Evolutionary conservation across 2,329 filamentous ascomycete species (phyloP).

Genomic region (Exophiala viscosa): DNA sequence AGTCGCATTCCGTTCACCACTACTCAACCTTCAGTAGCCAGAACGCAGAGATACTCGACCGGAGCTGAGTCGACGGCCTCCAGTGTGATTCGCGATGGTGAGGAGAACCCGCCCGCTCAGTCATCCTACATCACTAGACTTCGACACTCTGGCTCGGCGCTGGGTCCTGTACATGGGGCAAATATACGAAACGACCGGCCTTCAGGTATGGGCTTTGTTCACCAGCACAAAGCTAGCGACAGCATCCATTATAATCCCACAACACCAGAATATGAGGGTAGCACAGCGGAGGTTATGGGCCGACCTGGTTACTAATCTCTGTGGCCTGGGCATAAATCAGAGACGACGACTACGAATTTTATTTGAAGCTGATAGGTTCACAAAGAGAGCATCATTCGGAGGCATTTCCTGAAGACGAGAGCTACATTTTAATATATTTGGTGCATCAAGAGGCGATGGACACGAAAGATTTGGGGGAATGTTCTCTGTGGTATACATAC

Average conservation of each 20-base stretch:
- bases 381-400: too few species aligned
- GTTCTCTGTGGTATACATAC: too few species aligned
- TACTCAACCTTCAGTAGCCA: conserved; percentile 10
- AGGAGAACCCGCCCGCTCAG: conserved; percentile 27
- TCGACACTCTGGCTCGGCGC: conserved; percentile 31
- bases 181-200: conserved; percentile 41
- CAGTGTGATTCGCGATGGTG: conserved; percentile 32
- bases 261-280: conserved; percentile 23
- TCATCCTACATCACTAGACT: conserved; percentile 26
- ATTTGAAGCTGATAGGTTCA: too few species aligned
- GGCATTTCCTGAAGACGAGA: too few species aligned
- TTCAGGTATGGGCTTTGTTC: conserved; percentile 50
- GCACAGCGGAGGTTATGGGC: conserved; percentile 23
- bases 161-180: conserved; percentile 30
- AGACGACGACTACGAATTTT: too few species aligned
- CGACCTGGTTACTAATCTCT: conserved; percentile 3
- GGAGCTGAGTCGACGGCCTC: conserved; percentile 36
- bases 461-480: too few species aligned
- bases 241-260: conserved; percentile 45
- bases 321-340: too few species aligned
- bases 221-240: conserved; percentile 47
- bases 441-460: too few species aligned
- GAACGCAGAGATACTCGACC: conserved; percentile 22
- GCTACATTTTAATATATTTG: too few species aligned
- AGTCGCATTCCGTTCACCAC: conserved; percentile 42